Base-by-base conservation (phyloP, 2,329 filamentous ascomycete genomes). In the Ambrosiella cleistominuta region DNA sequence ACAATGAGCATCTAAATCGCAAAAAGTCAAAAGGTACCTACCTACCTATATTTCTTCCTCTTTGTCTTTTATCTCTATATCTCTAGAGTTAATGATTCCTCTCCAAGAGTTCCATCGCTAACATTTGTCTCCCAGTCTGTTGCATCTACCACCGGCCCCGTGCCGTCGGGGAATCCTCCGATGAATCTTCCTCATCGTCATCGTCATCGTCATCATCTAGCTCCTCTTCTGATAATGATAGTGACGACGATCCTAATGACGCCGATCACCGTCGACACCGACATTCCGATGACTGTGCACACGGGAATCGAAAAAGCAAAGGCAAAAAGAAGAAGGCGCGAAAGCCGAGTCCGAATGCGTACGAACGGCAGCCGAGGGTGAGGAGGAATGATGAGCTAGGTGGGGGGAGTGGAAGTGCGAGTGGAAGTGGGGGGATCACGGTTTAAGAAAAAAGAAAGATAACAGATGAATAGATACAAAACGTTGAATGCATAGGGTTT, bases 121-220 rank as follows among this genome's bases (percentile, higher is more conserved):
- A 27, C 27, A 27, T 27, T 45, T 12, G 12, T 19, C 36, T 9
- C 40, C 36, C 62, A 95, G 93, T 97, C n/a, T 98, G 93, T 77
- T 98, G 93, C 70, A 98, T 98, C 70, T 98, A 96, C 72, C 91
- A 96, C 72, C 86, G 86, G 61, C 83, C 88, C 6, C 86, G 85
- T 64, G 80, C 77, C 9, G 82, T 88, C 3, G 88, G 86, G 68
- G 91, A 97, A 69, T 93, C 84, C 55, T 51, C 47, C 47, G 80
- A 75, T 0, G 78, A 75, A 12, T 77, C 75, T 51, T 76, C 74
- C 3, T 73, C 71, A 7, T n/a, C n/a, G n/a, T 74, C 70, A 27
- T 51, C 47, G 5, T 51, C 7, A n/a, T 74, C 73, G 6, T 74
- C 76, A 38, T 78, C 76, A 0, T 79, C 42, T 17, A 52, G 82